phyloP scores from a whole-genome alignment of 768 basidiomycete species.

The Kwoniella newhampshirensis region DNA sequence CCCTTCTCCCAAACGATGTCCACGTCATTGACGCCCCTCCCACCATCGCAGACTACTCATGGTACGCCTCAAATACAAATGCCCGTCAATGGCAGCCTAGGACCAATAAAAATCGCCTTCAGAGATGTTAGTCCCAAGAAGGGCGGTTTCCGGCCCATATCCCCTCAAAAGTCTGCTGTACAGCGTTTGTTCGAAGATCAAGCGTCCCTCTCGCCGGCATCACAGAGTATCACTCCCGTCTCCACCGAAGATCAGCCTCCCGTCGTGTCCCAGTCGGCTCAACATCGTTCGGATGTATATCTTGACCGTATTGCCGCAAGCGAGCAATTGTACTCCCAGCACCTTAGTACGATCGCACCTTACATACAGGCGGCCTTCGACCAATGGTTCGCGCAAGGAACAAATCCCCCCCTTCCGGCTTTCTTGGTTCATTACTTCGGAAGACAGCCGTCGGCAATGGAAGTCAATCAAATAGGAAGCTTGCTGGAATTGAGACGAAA shows the following conservation, averaged over 20 bases:
- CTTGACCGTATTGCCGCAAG: slow-evolving; percentile 9
- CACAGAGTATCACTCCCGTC: not conserved
- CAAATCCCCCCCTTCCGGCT: slow-evolving; percentile 23
- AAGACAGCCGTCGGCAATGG: slow-evolving; percentile 21
- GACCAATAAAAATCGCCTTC: slow-evolving; percentile 17
- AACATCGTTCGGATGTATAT: not conserved
- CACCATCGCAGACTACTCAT: not conserved
- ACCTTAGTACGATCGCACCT: slow-evolving; percentile 29
- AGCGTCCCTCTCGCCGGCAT: not conserved
- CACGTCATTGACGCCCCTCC: no score
- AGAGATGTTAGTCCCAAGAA: slow-evolving; percentile 17
- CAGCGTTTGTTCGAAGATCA: slow-evolving; percentile 27
- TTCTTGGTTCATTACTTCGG: slow-evolving; percentile 44
- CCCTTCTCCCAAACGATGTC: no score
- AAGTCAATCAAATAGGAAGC: slow-evolving; percentile 31
- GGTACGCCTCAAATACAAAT: no score
- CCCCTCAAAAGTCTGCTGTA: slow-evolving; percentile 16
- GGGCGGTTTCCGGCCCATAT: slow-evolving; percentile 10
- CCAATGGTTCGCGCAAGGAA: slow-evolving; percentile 30
- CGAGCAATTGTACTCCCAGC: not conserved
- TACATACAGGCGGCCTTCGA: slow-evolving; percentile 44
- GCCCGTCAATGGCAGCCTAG: not conserved
- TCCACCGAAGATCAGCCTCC: not conserved
- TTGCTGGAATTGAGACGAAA: slow-evolving; percentile 16
- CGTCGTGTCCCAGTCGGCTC: not conserved